These are phyloP conservation scores for Sclerotiophoma versabilis DNA, from an alignment of 2,329 filamentous ascomycete species.

Conservation along the genomic window DNA sequence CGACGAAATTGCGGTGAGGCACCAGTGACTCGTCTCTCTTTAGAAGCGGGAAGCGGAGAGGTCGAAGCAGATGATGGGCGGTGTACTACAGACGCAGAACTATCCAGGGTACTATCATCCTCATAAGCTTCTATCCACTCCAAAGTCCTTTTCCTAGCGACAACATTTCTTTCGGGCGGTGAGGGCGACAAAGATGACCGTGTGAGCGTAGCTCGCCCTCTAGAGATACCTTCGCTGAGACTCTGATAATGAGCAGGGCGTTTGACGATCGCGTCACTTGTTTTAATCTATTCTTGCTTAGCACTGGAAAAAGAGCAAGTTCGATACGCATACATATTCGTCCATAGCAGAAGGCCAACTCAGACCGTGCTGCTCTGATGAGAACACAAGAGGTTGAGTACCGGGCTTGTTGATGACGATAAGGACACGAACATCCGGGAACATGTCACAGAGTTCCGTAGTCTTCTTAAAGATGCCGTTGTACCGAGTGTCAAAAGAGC, in stretches of 20 bases:
- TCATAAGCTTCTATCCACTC: neutral
- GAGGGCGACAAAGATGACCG: neutral
- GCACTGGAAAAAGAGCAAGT: neutral
- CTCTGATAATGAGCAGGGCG: neutral
- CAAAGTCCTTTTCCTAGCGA: neutral
- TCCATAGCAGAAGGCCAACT: neutral
- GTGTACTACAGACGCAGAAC: neutral
- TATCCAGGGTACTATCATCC: neutral
- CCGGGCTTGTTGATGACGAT: neutral
- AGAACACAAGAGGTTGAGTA: neutral
- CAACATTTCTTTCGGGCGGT: neutral
- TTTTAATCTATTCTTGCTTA: neutral
- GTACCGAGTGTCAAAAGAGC: neutral
- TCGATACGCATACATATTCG: neutral
- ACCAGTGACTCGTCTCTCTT: neutral
- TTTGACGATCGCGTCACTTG: neutral
- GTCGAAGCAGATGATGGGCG: neutral
- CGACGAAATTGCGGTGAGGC: neutral
- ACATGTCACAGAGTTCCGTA: neutral
- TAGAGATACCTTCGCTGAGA: neutral
- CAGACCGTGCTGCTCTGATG: neutral
- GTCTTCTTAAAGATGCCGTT: conserved; percentile 1
- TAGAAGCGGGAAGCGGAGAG: neutral
- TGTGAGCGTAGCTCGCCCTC: neutral
- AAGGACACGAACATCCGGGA: neutral